These are phyloP conservation scores for Camellia lanceoleosa DNA, from an alignment of 148 eudicot genomes.

Conservation along the genomic window DNA sequence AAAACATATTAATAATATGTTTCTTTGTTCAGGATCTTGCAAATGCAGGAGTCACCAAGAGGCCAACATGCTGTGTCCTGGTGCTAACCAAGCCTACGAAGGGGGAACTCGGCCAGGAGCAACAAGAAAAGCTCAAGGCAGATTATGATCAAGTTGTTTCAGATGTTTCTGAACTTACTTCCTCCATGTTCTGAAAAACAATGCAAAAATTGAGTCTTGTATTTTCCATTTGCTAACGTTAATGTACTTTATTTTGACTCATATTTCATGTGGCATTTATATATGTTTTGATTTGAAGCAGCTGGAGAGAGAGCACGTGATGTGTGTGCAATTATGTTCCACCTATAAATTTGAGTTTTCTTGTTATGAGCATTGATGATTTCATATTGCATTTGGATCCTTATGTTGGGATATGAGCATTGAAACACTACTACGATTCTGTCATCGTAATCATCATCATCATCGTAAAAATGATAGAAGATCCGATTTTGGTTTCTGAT, in stretches of 20 bases:
- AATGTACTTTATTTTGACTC: background rate
- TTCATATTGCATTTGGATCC: too few species aligned
- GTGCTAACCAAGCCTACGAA: constrained; percentile 80
- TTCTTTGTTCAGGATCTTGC: constrained; percentile 74
- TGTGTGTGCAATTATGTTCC: too few species aligned
- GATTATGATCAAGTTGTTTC: constrained; percentile 66
- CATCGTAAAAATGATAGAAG: too few species aligned
- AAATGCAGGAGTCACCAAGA: constrained; percentile 92
- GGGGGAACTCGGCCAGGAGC: constrained; percentile 71
- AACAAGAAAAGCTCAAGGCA: constrained; percentile 61
- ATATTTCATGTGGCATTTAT: background rate
- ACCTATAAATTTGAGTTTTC: too few species aligned
- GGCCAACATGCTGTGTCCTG: constrained; percentile 95
- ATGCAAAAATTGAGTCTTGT: background rate
- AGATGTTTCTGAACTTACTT: constrained; percentile 54
- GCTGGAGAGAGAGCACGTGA: too few species aligned
- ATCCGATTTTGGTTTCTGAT: too few species aligned
- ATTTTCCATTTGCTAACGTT: background rate
- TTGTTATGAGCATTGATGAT: too few species aligned
- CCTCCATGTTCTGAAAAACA: constrained; percentile 50
- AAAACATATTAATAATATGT: background rate
- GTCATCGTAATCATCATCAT: too few species aligned
- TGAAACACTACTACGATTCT: too few species aligned
- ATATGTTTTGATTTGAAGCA: background rate
- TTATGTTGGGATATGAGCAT: too few species aligned